phyloP scores from a whole-genome alignment of 2,329 filamentous ascomycete species.

The Nigrospora sphaerica region DNA sequence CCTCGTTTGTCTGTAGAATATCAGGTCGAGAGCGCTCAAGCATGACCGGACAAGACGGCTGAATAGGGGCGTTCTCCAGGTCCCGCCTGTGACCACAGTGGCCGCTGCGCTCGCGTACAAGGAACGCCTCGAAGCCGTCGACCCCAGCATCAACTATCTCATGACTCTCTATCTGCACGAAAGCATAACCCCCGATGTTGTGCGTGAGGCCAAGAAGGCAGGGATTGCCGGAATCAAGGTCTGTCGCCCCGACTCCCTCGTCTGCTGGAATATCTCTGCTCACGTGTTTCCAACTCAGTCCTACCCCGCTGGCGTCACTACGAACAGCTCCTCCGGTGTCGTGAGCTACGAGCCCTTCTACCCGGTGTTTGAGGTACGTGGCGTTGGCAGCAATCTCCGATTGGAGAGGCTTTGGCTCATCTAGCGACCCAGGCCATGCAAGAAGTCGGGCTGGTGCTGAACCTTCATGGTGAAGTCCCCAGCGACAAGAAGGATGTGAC shows the following conservation, averaged over 20 bases:
- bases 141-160: conserved; percentile 40
- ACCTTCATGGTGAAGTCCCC: conserved; percentile 59
- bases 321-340: conserved; percentile 36
- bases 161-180: conserved; percentile 47
- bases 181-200: conserved; percentile 41
- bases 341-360: conserved; percentile 47
- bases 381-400: no score
- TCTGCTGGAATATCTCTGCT: neutral
- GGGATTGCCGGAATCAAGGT: conserved; percentile 50
- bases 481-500: conserved; percentile 21
- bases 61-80: neutral
- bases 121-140: conserved; percentile 32
- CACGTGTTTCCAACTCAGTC: neutral
- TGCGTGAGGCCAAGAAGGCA: conserved; percentile 52
- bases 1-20: no score
- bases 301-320: conserved; percentile 18
- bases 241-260: conserved; percentile 16
- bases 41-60: neutral
- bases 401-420: no score
- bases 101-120: conserved; percentile 39
- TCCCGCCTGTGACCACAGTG: conserved; percentile 41
- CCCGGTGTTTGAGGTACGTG: conserved; percentile 44
- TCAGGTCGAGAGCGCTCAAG: no score
- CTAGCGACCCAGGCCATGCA: conserved; percentile 46
- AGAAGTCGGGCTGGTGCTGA: conserved; percentile 54